Evolutionary conservation across 192 early-diverging fungal genomes (phyloP), one percentile per base, ranked within the genome.

Genomic region (Coemansia sp.): DNA sequence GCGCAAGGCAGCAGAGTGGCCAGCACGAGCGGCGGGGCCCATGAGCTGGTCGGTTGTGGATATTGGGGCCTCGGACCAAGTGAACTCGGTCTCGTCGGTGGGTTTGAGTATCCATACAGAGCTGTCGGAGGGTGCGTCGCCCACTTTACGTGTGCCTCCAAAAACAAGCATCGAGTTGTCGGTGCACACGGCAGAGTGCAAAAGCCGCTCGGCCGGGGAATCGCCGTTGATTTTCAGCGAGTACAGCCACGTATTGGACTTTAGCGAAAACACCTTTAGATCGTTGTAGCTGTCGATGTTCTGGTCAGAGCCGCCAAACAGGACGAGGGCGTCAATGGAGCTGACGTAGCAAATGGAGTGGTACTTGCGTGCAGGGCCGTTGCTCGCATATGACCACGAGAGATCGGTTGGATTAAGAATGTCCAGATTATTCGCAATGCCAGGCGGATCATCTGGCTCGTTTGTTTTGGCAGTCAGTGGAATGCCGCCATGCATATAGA

Each of bases 151-250:
- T 18, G 69, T 19, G 13, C 84, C 84, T 76, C 91, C 91, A 75
- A 87, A 92, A 53, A 92, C 83, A 62, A 89, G 84, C 87, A 91
- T 90, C 21, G 82, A 85, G 61, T 90, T 81, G 23, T 86, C 63
- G 10, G 87, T 52, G 67, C 91, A 92, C 2, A 87, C 87, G 4
- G 91, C 87, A 0, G 90, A 84, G 43, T 91, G 91, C 57, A 88
- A 58, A 16, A 86, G 74, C 10, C 91, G 84, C 50, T 87, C 73
- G 70, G 63, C 82, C 72, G 56, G 89, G 21, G 83, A 83, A 52
- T 74, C 75, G 39, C 72, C 86, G 16, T 56, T 23, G 56, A 85
- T 56, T 6, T 75, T 71, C 48, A 79, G 60, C 52, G 79, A 47
- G 39, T 86, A 77, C 69, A 77, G 68, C 91, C 89, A 91, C 4